These are phyloP conservation scores for Neofusicoccum umdonicola DNA, from an alignment of 2,329 filamentous ascomycete species.

Conservation along the genomic window DNA sequence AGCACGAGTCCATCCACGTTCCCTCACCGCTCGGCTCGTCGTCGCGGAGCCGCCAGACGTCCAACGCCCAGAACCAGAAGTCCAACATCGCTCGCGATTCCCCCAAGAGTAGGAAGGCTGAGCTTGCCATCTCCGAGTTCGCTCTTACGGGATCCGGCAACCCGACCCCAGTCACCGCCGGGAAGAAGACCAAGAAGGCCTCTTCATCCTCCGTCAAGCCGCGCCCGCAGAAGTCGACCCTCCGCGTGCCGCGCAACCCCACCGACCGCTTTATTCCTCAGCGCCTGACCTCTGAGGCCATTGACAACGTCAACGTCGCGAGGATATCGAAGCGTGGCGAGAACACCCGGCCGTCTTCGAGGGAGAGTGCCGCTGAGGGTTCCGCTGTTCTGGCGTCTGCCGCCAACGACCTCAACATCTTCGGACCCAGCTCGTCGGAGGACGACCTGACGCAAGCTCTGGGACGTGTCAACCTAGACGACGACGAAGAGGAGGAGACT, in stretches of 20 bases:
- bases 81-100: constrained; percentile 83
- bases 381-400: constrained; percentile 76
- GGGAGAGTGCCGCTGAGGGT: constrained; percentile 64
- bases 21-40: constrained; percentile 14
- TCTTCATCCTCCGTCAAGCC: constrained; percentile 36
- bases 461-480: constrained; percentile 58
- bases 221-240: constrained; percentile 12
- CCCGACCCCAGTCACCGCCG: constrained; percentile 41
- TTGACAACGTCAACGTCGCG: constrained; percentile 70
- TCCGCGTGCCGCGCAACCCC: constrained; percentile 56
- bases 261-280: constrained; percentile 97
- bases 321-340: constrained; percentile 27
- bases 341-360: constrained; percentile 68
- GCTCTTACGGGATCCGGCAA: constrained; percentile 78
- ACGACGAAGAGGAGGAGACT: constrained; percentile 58
- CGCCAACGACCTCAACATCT: constrained; percentile 64
- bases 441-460: constrained; percentile 44
- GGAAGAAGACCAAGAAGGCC: constrained; percentile 50
- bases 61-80: constrained; percentile 87
- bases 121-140: constrained; percentile 91
- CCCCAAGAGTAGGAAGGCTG: constrained; percentile 80
- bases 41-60: constrained; percentile 12
- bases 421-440: constrained; percentile 62
- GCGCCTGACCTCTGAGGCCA: constrained; percentile 82
- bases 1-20: constrained; percentile 16